These are phyloP conservation scores for Adiantum capillusveneris DNA, from an alignment of 75 land plant species.

Conservation along the genomic window DNA sequence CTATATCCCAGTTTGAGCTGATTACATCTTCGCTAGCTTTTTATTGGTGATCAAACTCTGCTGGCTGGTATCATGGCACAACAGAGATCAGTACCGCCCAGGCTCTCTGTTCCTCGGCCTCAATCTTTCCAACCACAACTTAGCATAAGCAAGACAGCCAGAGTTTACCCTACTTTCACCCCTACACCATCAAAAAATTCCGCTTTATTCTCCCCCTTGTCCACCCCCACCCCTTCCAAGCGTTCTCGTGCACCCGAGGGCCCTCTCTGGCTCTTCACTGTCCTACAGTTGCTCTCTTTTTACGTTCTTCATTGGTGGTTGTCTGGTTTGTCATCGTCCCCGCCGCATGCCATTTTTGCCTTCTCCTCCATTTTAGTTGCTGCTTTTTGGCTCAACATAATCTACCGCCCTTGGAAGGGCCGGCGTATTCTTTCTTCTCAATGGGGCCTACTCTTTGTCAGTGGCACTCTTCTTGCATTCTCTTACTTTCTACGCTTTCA, in stretches of 20 bases:
- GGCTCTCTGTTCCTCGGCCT: constrained; percentile 3
- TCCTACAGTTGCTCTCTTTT: constrained; percentile 4
- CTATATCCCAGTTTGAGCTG: no score
- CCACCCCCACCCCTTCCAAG: constrained; percentile 31
- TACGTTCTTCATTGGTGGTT: constrained; percentile 7
- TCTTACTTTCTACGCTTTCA: constrained; percentile 8
- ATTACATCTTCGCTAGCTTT: no score
- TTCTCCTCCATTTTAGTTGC: constrained; percentile 2
- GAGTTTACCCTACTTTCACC: neutral
- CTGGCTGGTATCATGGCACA: neutral
- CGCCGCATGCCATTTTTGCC: neutral
- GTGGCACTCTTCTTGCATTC: constrained; percentile 8
- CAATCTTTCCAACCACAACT: neutral
- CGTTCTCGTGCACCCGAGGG: constrained; percentile 14
- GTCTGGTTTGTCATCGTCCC: neutral
- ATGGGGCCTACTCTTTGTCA: constrained; percentile 7
- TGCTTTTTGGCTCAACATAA: constrained; percentile 2
- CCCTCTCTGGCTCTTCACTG: constrained; percentile 22
- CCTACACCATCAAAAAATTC: neutral
- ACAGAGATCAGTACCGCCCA: neutral
- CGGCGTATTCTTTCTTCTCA: neutral
- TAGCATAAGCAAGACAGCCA: neutral
- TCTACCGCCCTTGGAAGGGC: constrained; percentile 13
- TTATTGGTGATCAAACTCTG: no score
- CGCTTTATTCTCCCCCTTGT: constrained; percentile 18